Percentiles rank a stretch among this genome's conserved stretches.
These are phyloP conservation scores for Hyphodiscus hymeniophilus DNA, from an alignment of 495 filamentous ascomycete species.

Conservation along the genomic window DNA sequence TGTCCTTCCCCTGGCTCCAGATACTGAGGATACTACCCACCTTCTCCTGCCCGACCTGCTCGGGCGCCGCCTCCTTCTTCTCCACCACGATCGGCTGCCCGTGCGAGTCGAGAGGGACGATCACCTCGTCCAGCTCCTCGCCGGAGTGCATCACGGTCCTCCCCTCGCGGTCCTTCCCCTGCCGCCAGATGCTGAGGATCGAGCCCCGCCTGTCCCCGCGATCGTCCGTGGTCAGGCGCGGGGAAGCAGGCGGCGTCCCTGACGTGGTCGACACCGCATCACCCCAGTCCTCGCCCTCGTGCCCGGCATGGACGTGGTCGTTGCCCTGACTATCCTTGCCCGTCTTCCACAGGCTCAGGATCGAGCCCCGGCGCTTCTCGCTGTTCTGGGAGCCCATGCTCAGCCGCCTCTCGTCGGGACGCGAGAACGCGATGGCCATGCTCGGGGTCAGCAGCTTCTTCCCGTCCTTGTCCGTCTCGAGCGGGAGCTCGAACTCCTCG, in stretches of 20 bases:
- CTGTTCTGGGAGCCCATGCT: neutral
- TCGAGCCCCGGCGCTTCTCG: slow-evolving; percentile 2
- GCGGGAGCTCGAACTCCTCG: neutral
- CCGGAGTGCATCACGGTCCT: slow-evolving; percentile 3
- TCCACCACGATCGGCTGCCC: neutral
- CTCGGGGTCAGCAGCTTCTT: neutral
- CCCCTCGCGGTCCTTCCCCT: slow-evolving; percentile 14
- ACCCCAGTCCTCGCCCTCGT: neutral
- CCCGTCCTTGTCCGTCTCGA: no score
- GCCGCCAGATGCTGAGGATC: slow-evolving; percentile 13
- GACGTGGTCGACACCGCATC: no score
- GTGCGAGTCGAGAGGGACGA: neutral
- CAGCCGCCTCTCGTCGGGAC: neutral
- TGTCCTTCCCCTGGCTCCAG: slow-evolving; percentile 15
- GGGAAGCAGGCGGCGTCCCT: no score
- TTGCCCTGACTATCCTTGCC: slow-evolving; percentile 16
- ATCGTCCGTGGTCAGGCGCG: neutral
- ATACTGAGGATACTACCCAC: slow-evolving; percentile 10
- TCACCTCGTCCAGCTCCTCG: neutral
- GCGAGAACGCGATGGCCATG: neutral
- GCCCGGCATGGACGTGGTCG: slow-evolving; percentile 1
- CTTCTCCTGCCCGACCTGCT: neutral
- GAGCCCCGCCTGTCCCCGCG: slow-evolving; percentile 1
- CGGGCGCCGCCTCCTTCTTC: neutral
- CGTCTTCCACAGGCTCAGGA: slow-evolving; percentile 10